These are phyloP conservation scores for Ilyonectria sp. DNA, from an alignment of 2,329 filamentous ascomycete genomes.

Conservation along the genomic window DNA sequence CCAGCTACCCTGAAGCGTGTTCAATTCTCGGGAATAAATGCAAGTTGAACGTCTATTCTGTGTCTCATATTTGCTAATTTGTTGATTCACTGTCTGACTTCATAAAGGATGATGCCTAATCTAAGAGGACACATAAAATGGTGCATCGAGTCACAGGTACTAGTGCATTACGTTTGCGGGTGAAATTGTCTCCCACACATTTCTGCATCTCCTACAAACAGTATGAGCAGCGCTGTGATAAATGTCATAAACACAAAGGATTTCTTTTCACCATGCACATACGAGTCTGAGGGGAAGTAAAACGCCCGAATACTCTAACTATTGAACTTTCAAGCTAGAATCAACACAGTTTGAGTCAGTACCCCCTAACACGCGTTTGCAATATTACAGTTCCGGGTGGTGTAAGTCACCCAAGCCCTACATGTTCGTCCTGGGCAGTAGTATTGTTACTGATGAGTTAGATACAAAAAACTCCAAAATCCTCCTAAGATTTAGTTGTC, in stretches of 20 bases:
- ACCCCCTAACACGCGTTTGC: not conserved
- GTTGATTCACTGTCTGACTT: too few relatives aligned
- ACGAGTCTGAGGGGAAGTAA: not conserved
- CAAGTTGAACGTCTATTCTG: not conserved
- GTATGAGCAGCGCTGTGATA: too few relatives aligned
- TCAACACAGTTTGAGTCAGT: not conserved
- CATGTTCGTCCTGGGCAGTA: not conserved
- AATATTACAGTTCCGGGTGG: not conserved
- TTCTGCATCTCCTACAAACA: too few relatives aligned
- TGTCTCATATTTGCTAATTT: not conserved
- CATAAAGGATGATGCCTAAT: too few relatives aligned
- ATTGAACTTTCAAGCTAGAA: not conserved
- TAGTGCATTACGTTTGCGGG: too few relatives aligned
- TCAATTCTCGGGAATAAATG: not conserved
- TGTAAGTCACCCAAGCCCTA: not conserved
- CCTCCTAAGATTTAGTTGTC: conserved; percentile 39
- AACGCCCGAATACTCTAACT: not conserved
- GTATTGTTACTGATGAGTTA: not conserved
- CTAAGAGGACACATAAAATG: too few relatives aligned
- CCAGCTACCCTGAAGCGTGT: conserved; percentile 33
- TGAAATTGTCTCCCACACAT: too few relatives aligned
- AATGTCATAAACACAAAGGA: too few relatives aligned
- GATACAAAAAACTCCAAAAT: not conserved
- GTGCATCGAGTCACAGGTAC: too few relatives aligned
- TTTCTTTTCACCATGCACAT: not conserved